Evolutionary conservation across 306 rosid species (phyloP), one percentile per base, ranked within the genome.

Genomic region (Malus asiatica): DNA sequence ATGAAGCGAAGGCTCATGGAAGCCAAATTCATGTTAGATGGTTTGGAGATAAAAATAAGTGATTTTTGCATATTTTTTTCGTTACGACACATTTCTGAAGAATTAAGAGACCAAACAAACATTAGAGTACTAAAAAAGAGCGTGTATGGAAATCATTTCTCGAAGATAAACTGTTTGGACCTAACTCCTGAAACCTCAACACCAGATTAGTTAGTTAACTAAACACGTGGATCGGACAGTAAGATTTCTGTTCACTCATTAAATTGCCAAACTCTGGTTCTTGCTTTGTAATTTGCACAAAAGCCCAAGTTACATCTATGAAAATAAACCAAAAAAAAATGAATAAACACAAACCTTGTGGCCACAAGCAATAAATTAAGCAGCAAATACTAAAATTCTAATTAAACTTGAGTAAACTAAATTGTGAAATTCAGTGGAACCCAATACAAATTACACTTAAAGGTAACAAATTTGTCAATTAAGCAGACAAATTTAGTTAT

Each of bases 401-500:
- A 48, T 48, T 48, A 48, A 48, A 48, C 55, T 48, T 48, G 8
- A 15, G 55, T 48, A 48, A 48, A 52, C 45, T 10, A 18, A 48
- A 51, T 4, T 18, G 55, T 32, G 63, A 23, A 68, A 55, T 4
- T 18, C 11, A 29, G 66, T 4, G 6, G 6, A 42, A 64, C 33
- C 29, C n/a, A 19, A n/a, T 20, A 46, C 6, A 30, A 42, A 22
- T 22, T 74, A 64, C 53, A 5, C 42, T 70, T 6, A 29, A 18
- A 48, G 27, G 23, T 1, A 35, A 10, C 55, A 52, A 60, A 58
- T 66, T 59, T 30, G 45, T 67, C 33, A 74, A 48, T 11, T 11
- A 20, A 48, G 70, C 33, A 38, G 12, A 65, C 72, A 45, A 68
- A 46, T 38, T 72, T 46, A 57, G n/a, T n/a, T 48, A 70, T 71